Conservation (phyloP, 2,329 filamentous ascomycete species). For the Biscogniauxia mediterranea region DNA sequence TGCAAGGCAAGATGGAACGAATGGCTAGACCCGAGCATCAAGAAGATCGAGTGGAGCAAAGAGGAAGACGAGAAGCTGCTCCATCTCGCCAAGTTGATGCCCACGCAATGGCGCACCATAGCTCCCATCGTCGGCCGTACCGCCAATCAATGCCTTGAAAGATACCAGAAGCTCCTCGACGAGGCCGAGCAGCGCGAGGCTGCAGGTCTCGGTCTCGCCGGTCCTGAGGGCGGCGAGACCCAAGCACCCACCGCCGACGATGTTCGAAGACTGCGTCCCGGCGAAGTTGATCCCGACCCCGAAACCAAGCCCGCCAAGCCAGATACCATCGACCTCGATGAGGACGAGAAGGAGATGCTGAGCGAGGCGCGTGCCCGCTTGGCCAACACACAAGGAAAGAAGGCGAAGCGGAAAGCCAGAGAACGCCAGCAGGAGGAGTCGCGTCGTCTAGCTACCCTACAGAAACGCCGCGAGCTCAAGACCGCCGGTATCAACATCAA, state of each 20-base stretch:
- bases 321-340: conserved; percentile 96
- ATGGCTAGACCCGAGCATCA: conserved; percentile 97
- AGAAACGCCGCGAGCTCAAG: conserved; percentile 95
- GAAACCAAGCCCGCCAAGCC: conserved; percentile 94
- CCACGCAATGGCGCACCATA: conserved; percentile 98
- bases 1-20: conserved; percentile 98
- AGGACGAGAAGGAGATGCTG: conserved; percentile 99
- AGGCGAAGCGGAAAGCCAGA: conserved; percentile 95
- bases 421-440: conserved; percentile 96
- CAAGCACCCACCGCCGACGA: conserved; percentile 89
- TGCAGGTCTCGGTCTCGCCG: conserved; percentile 76
- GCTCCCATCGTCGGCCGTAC: conserved; percentile 95
- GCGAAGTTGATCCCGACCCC: conserved; percentile 94
- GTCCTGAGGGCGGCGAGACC: conserved; percentile 82
- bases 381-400: conserved; percentile 98
- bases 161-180: conserved; percentile 94
- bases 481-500: conserved; percentile 99
- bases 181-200: conserved; percentile 89
- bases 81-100: conserved; percentile 96
- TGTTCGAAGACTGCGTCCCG: conserved; percentile 81
- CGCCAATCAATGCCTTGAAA: conserved; percentile 93
- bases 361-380: conserved; percentile 94
- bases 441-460: conserved; percentile 80
- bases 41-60: conserved; percentile 98
- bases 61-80: conserved; percentile 98